These are phyloP conservation scores for Tuber indicum DNA, from an alignment of 495 filamentous ascomycete species.

Conservation along the genomic window DNA sequence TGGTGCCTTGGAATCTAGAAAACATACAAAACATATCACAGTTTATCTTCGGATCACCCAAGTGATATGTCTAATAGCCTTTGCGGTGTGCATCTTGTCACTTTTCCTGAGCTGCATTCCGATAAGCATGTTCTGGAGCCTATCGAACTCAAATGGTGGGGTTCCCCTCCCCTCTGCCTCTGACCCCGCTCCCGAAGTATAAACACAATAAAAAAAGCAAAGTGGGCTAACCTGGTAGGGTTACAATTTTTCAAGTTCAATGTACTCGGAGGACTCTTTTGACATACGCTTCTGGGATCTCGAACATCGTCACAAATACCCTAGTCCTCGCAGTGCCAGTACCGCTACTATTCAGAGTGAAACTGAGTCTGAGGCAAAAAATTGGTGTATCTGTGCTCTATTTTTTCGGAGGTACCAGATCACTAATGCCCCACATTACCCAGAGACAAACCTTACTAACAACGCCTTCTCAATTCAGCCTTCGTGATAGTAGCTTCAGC, in stretches of 20 bases:
- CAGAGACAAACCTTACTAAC: neutral
- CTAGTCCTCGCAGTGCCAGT: conserved; percentile 39
- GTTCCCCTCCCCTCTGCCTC: neutral
- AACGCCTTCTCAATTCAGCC: conserved; percentile 12
- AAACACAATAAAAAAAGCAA: neutral
- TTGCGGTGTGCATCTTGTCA: conserved; percentile 30
- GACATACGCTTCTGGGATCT: conserved; percentile 38
- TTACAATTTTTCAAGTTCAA: conserved; percentile 8
- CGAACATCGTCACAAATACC: conserved; percentile 41
- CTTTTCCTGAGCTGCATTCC: conserved; percentile 40
- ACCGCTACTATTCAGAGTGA: conserved; percentile 37
- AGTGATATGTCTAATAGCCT: conserved; percentile 29
- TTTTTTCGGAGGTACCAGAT: conserved; percentile 34
- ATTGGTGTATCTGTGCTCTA: conserved; percentile 35
- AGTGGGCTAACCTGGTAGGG: conserved; percentile 5
- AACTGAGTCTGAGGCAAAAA: conserved; percentile 30
- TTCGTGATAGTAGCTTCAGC: conserved; percentile 40
- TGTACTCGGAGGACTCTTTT: conserved; percentile 34
- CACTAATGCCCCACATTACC: neutral
- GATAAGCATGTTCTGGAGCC: conserved; percentile 31
- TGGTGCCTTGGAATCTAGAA: conserved; percentile 11
- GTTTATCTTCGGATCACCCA: conserved; percentile 38
- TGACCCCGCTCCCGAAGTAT: neutral
- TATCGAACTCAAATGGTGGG: conserved; percentile 27
- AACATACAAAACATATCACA: conserved; percentile 37